Evolutionary conservation across 345 rosid species (phyloP).

Genomic region (Murraya paniculata): DNA sequence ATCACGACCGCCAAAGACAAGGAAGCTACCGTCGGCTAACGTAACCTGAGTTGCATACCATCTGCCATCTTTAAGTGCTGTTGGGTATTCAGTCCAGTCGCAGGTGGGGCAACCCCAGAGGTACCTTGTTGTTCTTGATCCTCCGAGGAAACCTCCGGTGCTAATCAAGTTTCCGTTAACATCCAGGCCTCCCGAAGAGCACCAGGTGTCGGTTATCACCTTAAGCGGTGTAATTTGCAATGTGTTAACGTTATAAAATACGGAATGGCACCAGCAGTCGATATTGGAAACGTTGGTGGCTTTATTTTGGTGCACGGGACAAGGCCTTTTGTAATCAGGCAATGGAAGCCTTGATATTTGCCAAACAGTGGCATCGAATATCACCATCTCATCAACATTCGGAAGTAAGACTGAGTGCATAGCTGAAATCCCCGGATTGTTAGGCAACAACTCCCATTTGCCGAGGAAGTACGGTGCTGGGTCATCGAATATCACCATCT

Average conservation of each 20-base stretch:
- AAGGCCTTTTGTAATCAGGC: conserved; percentile 25
- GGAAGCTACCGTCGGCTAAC: neutral
- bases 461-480: conserved; percentile 33
- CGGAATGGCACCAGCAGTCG: conserved; percentile 76
- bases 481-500: too few species aligned
- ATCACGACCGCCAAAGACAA: neutral
- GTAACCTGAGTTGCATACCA: conserved; percentile 80
- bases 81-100: conserved; percentile 66
- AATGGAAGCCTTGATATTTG: conserved; percentile 41
- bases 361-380: conserved; percentile 24
- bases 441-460: conserved; percentile 48
- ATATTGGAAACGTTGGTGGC: neutral
- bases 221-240: neutral
- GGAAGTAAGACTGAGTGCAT: conserved; percentile 86
- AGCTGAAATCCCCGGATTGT: conserved; percentile 72
- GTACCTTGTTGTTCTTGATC: conserved; percentile 9
- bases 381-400: conserved; percentile 48
- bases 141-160: neutral
- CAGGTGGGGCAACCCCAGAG: conserved; percentile 27
- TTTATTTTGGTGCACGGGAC: conserved; percentile 14
- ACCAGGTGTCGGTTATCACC: conserved; percentile 74
- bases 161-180: conserved; percentile 36
- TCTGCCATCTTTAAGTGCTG: conserved; percentile 57
- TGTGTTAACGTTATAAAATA: conserved; percentile 44
- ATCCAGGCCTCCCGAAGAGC: conserved; percentile 86